These are phyloP conservation scores for Starmera dryadoides DNA, from an alignment of 805 yeast genomes.

Conservation along the genomic window DNA sequence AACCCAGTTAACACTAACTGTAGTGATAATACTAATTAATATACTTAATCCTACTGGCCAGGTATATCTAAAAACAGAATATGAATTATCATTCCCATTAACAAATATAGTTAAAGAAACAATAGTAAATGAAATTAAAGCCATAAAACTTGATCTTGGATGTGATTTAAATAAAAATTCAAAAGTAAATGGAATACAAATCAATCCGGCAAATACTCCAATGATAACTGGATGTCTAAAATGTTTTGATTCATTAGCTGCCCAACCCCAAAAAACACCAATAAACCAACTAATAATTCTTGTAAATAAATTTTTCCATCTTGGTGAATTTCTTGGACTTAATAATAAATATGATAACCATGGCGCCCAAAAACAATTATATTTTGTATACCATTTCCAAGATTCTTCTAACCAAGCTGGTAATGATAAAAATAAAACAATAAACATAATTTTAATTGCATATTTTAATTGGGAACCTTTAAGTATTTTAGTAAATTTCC, in stretches of 20 bases:
- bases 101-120: constrained; percentile 25
- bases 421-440: constrained; percentile 29
- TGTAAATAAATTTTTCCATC: constrained; percentile 25
- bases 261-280: constrained; percentile 44
- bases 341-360: constrained; percentile 27
- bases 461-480: constrained; percentile 34
- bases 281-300: constrained; percentile 27
- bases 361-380: constrained; percentile 38
- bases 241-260: constrained; percentile 31
- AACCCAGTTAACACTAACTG: constrained; percentile 35
- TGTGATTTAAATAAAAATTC: constrained; percentile 29
- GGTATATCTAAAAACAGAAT: constrained; percentile 26
- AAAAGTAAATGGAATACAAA: constrained; percentile 25
- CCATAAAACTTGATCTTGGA: constrained; percentile 36
- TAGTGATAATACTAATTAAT: constrained; percentile 28
- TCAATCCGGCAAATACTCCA: constrained; percentile 30
- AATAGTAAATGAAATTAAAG: constrained; percentile 32
- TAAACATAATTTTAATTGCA: constrained; percentile 33
- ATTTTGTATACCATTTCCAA: constrained; percentile 33
- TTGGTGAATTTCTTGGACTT: constrained; percentile 34
- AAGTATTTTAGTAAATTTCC: constrained; percentile 27
- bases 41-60: constrained; percentile 34
- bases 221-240: constrained; percentile 31
- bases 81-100: constrained; percentile 7
- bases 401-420: constrained; percentile 37